Percentiles rank a stretch among this genome's conserved stretches.
phyloP scores from a whole-genome alignment of 768 basidiomycete genomes.

The Paxillus ammoniavirescens region DNA sequence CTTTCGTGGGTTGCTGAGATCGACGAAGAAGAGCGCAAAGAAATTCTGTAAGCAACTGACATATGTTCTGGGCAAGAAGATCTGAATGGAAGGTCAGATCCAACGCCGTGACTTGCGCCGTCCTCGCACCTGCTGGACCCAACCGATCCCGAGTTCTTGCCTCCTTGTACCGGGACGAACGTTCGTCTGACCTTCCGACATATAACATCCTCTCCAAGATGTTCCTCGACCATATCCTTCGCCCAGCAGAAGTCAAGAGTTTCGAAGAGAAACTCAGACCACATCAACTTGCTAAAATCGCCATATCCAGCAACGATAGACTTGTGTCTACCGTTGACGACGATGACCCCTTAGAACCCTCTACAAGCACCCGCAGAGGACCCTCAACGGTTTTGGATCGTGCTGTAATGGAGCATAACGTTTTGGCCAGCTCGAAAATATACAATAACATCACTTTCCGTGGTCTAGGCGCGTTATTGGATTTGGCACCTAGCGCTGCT shows the following conservation, averaged over 20 bases:
- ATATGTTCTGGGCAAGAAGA: neutral
- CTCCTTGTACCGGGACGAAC: constrained; percentile 91
- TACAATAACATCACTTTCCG: constrained; percentile 97
- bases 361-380: constrained; percentile 76
- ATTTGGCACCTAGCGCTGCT: constrained; percentile 87
- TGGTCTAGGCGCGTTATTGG: constrained; percentile 88
- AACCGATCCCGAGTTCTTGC: constrained; percentile 92
- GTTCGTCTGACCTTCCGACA: constrained; percentile 73
- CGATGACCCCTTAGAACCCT: constrained; percentile 52
- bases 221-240: constrained; percentile 97
- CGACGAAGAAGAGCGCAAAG: constrained; percentile 88
- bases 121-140: constrained; percentile 95
- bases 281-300: constrained; percentile 93
- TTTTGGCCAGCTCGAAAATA: constrained; percentile 93
- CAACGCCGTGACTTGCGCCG: constrained; percentile 93
- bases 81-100: constrained; percentile 43
- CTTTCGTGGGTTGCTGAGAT: constrained; percentile 88
- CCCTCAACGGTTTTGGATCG: constrained; percentile 95
- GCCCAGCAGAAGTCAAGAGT: constrained; percentile 82
- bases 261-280: constrained; percentile 86
- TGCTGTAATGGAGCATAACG: constrained; percentile 98
- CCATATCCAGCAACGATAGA: constrained; percentile 79
- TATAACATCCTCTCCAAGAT: constrained; percentile 95
- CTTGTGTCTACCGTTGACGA: constrained; percentile 66
- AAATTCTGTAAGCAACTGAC: constrained; percentile 71